Conservation (phyloP, 129 eudicot genomes). For the Chrysanthemum seticuspe region DNA sequence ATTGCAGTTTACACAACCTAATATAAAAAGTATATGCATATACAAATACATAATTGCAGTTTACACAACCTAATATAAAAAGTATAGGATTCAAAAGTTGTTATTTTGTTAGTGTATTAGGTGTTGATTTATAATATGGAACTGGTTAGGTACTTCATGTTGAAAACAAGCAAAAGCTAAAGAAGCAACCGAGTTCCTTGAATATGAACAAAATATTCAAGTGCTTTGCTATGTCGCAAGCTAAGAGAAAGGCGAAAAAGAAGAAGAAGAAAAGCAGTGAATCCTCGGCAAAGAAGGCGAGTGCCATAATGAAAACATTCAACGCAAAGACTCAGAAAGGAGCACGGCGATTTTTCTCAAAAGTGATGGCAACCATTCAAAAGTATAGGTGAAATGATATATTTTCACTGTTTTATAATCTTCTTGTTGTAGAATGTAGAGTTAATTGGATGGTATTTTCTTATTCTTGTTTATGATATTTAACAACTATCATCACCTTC, state of each 20-base stretch:
- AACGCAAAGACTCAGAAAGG: constrained; percentile 29
- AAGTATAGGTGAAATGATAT: constrained; percentile 29
- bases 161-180: constrained; percentile 25
- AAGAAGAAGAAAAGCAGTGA: constrained; percentile 20
- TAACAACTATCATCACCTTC: constrained; percentile 6
- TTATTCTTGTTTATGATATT: not conserved
- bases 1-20: too few species aligned
- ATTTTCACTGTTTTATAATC: constrained; percentile 2
- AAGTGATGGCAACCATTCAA: constrained; percentile 35
- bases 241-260: constrained; percentile 26
- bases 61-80: not conserved
- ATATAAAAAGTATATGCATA: not conserved
- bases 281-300: constrained; percentile 30
- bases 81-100: not conserved
- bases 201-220: constrained; percentile 29
- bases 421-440: not conserved
- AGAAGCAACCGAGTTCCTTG: constrained; percentile 19
- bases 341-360: constrained; percentile 24
- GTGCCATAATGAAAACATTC: constrained; percentile 26
- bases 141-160: constrained; percentile 12
- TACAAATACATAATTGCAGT: not conserved
- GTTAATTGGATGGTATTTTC: not conserved
- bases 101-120: not conserved
- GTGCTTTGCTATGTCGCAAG: constrained; percentile 28
- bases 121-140: not conserved